Percentiles rank a stretch among this genome's conserved stretches.
Evolutionary conservation across 73 alveolate species (phyloP).

Genomic region (Paramecium biaurelia): DNA sequence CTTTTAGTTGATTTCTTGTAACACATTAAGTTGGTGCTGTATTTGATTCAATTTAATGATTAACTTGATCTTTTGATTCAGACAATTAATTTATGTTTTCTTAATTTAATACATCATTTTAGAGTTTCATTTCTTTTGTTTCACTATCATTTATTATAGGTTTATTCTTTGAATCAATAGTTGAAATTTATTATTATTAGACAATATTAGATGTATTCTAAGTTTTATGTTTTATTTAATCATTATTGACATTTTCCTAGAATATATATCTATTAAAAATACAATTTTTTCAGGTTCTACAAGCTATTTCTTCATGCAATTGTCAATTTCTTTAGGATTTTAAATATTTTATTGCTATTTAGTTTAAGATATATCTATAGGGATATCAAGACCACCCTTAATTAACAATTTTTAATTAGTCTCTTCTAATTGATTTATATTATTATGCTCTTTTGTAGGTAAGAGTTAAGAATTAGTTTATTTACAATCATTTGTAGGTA

Average conservation of each 20-base stretch:
- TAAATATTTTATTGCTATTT: background rate
- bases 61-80: background rate
- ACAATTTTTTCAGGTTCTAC: background rate
- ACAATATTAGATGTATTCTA: background rate
- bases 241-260: background rate
- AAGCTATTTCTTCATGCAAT: background rate
- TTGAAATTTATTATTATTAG: background rate
- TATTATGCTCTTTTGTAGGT: background rate
- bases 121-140: background rate
- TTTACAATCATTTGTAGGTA: no score
- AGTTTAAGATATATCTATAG: background rate
- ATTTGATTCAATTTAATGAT: background rate
- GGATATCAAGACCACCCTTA: background rate
- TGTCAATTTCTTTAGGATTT: background rate
- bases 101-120: background rate
- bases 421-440: background rate
- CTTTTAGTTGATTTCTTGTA: background rate
- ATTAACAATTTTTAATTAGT: background rate
- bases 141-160: background rate
- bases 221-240: background rate
- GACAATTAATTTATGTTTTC: background rate
- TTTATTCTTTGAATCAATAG: background rate
- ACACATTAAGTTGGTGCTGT: background rate
- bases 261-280: background rate
- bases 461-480: background rate